phyloP scores from a whole-genome alignment of 139 green algal species.

The Tetradesmus lagerheimii region DNA sequence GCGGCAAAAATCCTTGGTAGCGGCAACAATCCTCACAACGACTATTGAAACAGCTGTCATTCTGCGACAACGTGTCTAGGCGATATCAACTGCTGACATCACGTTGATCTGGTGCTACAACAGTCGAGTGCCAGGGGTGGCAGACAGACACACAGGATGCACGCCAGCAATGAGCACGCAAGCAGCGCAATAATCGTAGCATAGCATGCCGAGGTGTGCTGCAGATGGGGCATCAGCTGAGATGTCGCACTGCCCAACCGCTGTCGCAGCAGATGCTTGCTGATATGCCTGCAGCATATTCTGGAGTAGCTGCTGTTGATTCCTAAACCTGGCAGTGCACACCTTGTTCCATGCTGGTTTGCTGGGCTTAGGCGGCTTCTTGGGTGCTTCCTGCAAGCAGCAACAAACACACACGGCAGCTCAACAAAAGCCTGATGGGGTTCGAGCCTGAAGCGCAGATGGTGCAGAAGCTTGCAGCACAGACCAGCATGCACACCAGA shows the following conservation, averaged over 20 bases:
- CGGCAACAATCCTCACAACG: too few species aligned
- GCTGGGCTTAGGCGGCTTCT: constrained; percentile 50
- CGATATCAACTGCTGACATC: not conserved
- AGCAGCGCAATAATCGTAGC: not conserved
- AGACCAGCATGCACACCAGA: not conserved
- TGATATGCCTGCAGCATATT: not conserved
- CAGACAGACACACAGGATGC: not conserved
- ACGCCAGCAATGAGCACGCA: not conserved
- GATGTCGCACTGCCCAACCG: not conserved
- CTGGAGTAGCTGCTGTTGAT: not conserved
- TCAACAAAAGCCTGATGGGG: not conserved
- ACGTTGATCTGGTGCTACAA: too few species aligned
- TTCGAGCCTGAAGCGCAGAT: too few species aligned
- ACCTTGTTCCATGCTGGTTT: constrained; percentile 86
- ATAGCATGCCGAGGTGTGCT: not conserved
- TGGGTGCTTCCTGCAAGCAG: constrained; percentile 25
- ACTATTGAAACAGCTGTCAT: too few species aligned
- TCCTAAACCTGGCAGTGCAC: not conserved
- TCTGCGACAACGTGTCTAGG: too few species aligned
- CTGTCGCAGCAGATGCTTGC: not conserved
- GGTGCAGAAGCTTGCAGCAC: too few species aligned
- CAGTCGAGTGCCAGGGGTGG: too few species aligned
- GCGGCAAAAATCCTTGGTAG: too few species aligned
- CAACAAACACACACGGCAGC: not conserved
- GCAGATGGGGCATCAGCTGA: not conserved